Evolutionary conservation across 2,329 filamentous ascomycete species (phyloP).

Genomic region (Neonectria ditissima): DNA sequence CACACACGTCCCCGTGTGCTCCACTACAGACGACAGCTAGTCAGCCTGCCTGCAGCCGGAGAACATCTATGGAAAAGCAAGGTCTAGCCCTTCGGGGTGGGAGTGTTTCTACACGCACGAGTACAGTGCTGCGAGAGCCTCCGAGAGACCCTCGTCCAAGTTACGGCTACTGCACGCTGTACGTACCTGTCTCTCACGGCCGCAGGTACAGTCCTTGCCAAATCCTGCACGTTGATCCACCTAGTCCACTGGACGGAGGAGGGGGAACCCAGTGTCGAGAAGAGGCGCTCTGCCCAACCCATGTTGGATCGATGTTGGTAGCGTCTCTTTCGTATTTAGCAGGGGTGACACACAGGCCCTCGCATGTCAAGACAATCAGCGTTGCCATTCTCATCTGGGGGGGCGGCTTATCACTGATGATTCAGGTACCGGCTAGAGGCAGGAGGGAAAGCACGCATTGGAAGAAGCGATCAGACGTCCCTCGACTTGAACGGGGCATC

Average conservation of each 20-base stretch:
- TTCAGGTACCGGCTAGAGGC: constrained; percentile 46
- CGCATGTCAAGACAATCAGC: constrained; percentile 49
- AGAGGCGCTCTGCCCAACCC: constrained; percentile 37
- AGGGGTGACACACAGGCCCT: constrained; percentile 52
- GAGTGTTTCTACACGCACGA: constrained; percentile 25
- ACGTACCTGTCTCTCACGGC: constrained; percentile 41
- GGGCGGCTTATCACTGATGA: constrained; percentile 43
- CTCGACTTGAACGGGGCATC: constrained; percentile 40
- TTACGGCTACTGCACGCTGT: constrained; percentile 17
- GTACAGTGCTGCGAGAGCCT: constrained; percentile 31
- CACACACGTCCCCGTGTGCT: constrained; percentile 25
- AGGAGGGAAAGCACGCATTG: constrained; percentile 47
- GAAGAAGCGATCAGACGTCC: constrained; percentile 38
- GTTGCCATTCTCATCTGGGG: constrained; percentile 43
- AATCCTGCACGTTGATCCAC: constrained; percentile 48
- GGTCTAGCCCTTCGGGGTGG: constrained; percentile 32
- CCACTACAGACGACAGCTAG: constrained; percentile 28
- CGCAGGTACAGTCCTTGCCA: constrained; percentile 48
- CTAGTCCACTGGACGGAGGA: constrained; percentile 28
- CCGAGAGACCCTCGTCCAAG: constrained; percentile 22
- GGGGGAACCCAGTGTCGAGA: constrained; percentile 25
- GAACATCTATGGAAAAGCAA: constrained; percentile 33
- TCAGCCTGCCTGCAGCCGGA: constrained; percentile 32
- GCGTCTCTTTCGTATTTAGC: constrained; percentile 37
- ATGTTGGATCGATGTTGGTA: constrained; percentile 42